phyloP scores from a whole-genome alignment of 306 rosid genomes.

The Erythrophleum fordii region DNA sequence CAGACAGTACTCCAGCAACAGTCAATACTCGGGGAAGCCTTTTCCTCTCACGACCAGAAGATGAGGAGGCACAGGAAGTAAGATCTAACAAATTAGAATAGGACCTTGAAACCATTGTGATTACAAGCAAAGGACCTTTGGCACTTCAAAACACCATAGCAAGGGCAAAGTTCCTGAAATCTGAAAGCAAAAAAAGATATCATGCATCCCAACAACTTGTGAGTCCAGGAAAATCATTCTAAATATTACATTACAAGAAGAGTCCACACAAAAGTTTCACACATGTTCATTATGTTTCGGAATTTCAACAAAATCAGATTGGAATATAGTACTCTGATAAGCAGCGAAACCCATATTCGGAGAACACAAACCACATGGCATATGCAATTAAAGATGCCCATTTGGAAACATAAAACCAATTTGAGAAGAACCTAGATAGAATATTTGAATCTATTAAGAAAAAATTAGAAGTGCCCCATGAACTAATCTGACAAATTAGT shows the following conservation, averaged over 20 bases:
- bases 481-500: slow-evolving; percentile 7
- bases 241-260: slow-evolving; percentile 23
- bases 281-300: not conserved
- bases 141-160: slow-evolving; percentile 34
- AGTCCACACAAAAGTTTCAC: slow-evolving; percentile 7
- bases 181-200: slow-evolving; percentile 37
- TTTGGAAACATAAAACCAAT: slow-evolving; percentile 25
- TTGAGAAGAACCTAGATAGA: slow-evolving; percentile 33
- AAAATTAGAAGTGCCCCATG: slow-evolving; percentile 24
- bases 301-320: slow-evolving; percentile 19
- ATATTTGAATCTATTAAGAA: slow-evolving; percentile 29
- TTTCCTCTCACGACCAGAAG: slow-evolving; percentile 56
- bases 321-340: not conserved
- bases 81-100: slow-evolving; percentile 49
- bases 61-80: slow-evolving; percentile 64
- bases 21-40: slow-evolving; percentile 73
- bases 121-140: slow-evolving; percentile 11
- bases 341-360: not conserved
- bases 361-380: too few relatives aligned
- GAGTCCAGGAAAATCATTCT: slow-evolving; percentile 14
- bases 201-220: not conserved
- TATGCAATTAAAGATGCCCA: too few relatives aligned
- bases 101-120: slow-evolving; percentile 59
- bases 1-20: slow-evolving; percentile 70
- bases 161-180: slow-evolving; percentile 33